phyloP scores from a whole-genome alignment of 208 protist species.

The Acanthamoeba castellanii region DNA sequence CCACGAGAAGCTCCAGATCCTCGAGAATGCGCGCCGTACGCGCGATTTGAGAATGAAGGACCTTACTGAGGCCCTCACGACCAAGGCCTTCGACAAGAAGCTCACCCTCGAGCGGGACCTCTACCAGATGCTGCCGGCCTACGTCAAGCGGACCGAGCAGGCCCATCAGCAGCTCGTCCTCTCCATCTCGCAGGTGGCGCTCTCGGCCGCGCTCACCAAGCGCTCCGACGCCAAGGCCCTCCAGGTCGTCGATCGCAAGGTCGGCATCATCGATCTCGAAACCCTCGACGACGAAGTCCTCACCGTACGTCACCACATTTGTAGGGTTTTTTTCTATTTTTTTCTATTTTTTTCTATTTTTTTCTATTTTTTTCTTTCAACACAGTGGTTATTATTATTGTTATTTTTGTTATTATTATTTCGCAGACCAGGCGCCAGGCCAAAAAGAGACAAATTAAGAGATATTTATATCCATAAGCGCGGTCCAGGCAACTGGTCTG shows the following conservation, averaged over 20 bases:
- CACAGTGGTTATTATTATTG: background rate
- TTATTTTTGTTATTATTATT: too few species aligned
- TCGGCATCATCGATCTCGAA: background rate
- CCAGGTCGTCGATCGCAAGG: background rate
- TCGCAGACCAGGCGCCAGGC: too few species aligned
- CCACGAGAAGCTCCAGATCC: background rate
- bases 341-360: background rate
- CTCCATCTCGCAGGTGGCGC: background rate
- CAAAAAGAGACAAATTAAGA: too few species aligned
- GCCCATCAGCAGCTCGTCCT: constrained; percentile 8
- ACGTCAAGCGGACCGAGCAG: background rate
- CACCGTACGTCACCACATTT: background rate
- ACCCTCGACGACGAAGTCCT: background rate
- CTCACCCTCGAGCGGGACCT: background rate
- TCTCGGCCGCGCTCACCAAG: background rate
- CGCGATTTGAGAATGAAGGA: background rate
- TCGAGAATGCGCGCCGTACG: background rate
- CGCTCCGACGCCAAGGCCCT: background rate
- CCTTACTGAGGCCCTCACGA: background rate
- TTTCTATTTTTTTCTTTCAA: background rate
- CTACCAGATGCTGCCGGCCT: background rate
- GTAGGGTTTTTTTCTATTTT: too few species aligned
- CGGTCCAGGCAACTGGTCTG: background rate
- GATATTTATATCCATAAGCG: too few species aligned
- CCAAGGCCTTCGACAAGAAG: background rate